Base-by-base conservation (phyloP, 352 stramenopile genomes). In the Globisporangium radiosum region DNA sequence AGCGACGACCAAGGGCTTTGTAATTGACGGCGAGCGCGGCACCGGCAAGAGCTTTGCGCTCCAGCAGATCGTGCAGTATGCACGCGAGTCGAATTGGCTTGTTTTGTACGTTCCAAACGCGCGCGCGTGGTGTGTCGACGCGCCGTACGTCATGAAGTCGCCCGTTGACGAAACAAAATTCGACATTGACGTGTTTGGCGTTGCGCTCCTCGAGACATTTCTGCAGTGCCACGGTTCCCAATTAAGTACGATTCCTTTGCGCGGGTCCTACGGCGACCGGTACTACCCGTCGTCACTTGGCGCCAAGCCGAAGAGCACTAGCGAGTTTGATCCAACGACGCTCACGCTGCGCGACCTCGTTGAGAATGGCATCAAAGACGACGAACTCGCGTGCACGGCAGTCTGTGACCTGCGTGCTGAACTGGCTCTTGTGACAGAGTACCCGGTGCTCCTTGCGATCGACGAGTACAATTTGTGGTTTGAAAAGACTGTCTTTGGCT, bases 381-480 rank as follows among this genome's bases (percentile, higher is more conserved):
- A 95, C 42, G 81, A 94, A 39, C 68, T 95, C 37, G 76, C 86
- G 57, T 95, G 81, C 59, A 69, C 81, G 25, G 86, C 82, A 1
- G 78, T 95, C 56, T 78, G 88, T 49, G 86, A 95, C 60, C 69
- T 95, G 51, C 86, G 85, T 49, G 66, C 70, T 14, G 86, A 95
- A 65, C 66, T 95, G 47, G 76, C 78, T 50, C 70, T 87, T 60
- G 78, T 86, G 40, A 92, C 81, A 38, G 85, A 95, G 66, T 90
- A 90, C 65, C 81, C 82, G 6, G 86, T 95, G 62, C 67, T 95
- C 10, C 87, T 95, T 57, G 86, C 86, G 11, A 76, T 95, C 14
- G 86, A 95, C 68, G 85, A 95, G 68, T 95, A 93, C 81, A 95
- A 93, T 72, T 81, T 69, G 63, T 92, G 81, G 80, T 93, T 93